Conservation (phyloP, 768 basidiomycete species). For the Boletus tylopilopsis region DNA sequence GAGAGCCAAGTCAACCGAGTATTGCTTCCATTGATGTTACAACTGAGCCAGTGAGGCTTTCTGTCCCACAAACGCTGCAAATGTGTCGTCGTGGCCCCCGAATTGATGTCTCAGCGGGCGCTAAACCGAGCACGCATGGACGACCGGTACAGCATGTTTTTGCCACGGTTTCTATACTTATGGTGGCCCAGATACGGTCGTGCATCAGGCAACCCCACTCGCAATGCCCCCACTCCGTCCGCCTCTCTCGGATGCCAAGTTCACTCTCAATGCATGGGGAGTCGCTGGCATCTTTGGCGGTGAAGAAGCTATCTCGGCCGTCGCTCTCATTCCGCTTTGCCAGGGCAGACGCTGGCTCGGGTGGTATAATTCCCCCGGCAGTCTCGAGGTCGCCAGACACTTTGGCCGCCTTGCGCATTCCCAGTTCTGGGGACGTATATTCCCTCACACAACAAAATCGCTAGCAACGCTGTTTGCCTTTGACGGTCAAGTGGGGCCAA, state of each 20-base stretch:
- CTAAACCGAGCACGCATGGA: not conserved
- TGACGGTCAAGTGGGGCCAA: constrained; percentile 26
- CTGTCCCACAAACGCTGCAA: not conserved
- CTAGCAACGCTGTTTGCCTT: constrained; percentile 23
- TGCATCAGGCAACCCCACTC: not conserved
- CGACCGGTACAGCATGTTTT: not conserved
- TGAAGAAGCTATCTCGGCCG: constrained; percentile 30
- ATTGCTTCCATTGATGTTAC: not conserved
- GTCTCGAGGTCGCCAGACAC: constrained; percentile 26
- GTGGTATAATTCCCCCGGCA: constrained; percentile 35
- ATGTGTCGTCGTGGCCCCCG: not conserved
- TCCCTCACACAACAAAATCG: constrained; percentile 20
- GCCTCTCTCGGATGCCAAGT: constrained; percentile 9
- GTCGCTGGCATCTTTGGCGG: constrained; percentile 36
- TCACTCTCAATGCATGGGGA: constrained; percentile 26
- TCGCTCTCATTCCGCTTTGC: constrained; percentile 29
- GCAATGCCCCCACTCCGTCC: constrained; percentile 14
- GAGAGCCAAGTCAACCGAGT: not conserved
- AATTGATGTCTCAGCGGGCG: not conserved
- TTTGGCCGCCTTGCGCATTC: constrained; percentile 28
- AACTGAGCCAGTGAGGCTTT: too few species aligned
- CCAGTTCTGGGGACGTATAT: constrained; percentile 23
- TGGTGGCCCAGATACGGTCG: not conserved
- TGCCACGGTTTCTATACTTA: not conserved
- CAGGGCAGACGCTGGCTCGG: constrained; percentile 29